Evolutionary conservation across 2,329 filamentous ascomycete genomes (phyloP).

Genomic region (Beauveria medogensis): DNA sequence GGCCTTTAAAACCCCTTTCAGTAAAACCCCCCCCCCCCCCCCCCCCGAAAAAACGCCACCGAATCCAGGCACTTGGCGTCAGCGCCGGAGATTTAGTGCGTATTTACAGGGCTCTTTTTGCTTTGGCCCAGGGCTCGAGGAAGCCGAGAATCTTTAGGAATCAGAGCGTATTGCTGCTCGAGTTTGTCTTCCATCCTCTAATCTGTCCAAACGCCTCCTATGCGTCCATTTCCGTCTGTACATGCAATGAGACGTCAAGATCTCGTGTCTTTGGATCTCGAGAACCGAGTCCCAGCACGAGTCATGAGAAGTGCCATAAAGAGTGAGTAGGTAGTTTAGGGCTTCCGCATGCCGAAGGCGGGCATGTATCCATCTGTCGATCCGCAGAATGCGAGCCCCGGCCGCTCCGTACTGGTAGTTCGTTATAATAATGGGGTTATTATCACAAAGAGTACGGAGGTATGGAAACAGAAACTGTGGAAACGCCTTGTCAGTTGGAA

Average conservation of each 20-base stretch:
- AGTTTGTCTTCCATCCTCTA: too few species aligned
- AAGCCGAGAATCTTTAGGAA: background rate
- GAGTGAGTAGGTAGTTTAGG: too few species aligned
- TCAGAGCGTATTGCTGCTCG: background rate
- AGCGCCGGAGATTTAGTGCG: background rate
- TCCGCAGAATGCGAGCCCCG: background rate
- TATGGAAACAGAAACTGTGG: background rate
- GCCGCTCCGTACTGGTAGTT: background rate
- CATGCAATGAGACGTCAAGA: too few species aligned
- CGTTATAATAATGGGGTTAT: background rate
- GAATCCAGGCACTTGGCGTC: constrained; percentile 3
- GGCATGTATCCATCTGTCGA: background rate
- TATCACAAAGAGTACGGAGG: too few species aligned
- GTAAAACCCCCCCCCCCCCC: too few species aligned
- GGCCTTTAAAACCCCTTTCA: background rate
- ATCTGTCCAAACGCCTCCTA: too few species aligned
- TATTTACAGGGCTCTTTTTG: background rate
- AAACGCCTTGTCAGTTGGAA: background rate
- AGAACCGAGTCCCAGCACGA: too few species aligned
- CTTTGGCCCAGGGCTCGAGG: background rate
- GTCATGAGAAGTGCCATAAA: too few species aligned
- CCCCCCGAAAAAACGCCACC: background rate
- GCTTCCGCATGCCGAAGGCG: too few species aligned
- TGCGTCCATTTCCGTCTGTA: too few species aligned
- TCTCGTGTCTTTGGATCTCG: too few species aligned